Conservation (phyloP, 495 filamentous ascomycete genomes). For the Entonaema liquescens region DNA sequence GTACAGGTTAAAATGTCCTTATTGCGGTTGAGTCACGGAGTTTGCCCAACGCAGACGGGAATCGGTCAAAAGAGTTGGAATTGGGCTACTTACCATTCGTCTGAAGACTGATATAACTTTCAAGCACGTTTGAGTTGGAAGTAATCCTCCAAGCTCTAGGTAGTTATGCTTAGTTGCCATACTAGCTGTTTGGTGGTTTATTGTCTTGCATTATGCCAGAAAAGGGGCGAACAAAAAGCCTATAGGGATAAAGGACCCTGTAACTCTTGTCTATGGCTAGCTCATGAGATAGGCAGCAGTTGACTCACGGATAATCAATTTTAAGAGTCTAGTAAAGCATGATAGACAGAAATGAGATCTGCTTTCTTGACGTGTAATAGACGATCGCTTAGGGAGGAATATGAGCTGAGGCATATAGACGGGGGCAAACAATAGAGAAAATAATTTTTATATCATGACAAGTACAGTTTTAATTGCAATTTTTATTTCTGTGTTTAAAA, state of each 20-base stretch:
- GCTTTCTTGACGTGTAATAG: not conserved
- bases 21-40: not conserved
- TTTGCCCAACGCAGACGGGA: not conserved
- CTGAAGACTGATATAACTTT: not conserved
- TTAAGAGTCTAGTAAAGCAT: not conserved
- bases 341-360: not conserved
- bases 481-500: not conserved
- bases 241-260: not conserved
- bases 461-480: not conserved
- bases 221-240: not conserved
- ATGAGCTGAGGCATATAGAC: not conserved
- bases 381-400: not conserved
- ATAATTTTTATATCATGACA: not conserved
- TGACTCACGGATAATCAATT: not conserved
- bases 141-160: not conserved
- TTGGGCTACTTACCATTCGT: not conserved
- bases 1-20: not conserved
- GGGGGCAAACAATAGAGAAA: not conserved
- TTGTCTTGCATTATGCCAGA: not conserved
- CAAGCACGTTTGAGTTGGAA: not conserved
- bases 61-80: not conserved
- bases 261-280: no score
- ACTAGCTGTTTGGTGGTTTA: not conserved
- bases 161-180: not conserved
- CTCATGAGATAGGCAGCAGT: not conserved